Evolutionary conservation across 257 asterid species (phyloP).

Genomic region (Nicotiana sylvestris): DNA sequence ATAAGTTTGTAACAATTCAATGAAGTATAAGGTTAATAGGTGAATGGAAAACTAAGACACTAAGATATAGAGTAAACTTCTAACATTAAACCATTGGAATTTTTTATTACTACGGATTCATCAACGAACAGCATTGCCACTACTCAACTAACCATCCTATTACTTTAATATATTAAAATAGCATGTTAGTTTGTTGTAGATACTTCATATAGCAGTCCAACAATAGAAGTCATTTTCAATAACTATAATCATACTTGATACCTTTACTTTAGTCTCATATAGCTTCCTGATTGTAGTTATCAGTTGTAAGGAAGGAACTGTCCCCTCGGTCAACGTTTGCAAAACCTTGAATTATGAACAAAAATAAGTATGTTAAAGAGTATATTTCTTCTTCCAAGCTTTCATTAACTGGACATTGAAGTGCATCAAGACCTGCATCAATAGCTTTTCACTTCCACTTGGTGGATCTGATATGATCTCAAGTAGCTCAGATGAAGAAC

Average conservation of each 20-base stretch:
- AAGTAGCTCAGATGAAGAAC: constrained; percentile 79
- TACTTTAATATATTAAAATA: background rate
- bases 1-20: background rate
- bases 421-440: constrained; percentile 53
- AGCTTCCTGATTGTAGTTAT: constrained; percentile 61
- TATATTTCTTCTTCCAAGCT: constrained; percentile 16
- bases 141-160: background rate
- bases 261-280: constrained; percentile 77
- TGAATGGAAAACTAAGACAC: background rate
- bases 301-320: constrained; percentile 70
- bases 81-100: background rate
- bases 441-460: constrained; percentile 73
- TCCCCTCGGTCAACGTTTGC: constrained; percentile 82
- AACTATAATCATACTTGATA: constrained; percentile 21
- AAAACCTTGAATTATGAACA: constrained; percentile 62
- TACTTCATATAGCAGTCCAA: constrained; percentile 1
- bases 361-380: constrained; percentile 20
- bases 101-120: background rate
- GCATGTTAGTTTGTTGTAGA: background rate
- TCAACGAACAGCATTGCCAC: background rate
- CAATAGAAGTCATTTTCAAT: background rate
- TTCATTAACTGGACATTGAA: constrained; percentile 6
- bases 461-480: constrained; percentile 76
- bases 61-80: background rate
- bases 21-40: background rate